Conservation (phyloP, 1,139 yeast genomes). For the Suhomyces bolitotheri region DNA sequence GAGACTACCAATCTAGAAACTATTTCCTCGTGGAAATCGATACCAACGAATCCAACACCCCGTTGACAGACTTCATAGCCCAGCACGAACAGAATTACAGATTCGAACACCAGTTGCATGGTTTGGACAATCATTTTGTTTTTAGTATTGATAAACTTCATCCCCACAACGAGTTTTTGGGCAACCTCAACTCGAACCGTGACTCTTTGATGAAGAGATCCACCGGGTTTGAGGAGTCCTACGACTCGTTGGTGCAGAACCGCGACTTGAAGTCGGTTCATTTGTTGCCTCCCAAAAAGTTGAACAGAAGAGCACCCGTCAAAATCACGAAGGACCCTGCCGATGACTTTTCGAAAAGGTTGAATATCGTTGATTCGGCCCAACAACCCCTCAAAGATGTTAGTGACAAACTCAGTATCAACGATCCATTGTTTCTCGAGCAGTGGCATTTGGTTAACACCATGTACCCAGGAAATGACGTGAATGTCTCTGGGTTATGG, state of each 20-base stretch:
- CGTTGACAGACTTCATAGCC: constrained; percentile 33
- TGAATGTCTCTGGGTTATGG: constrained; percentile 90
- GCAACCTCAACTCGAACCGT: constrained; percentile 37
- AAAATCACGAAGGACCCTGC: constrained; percentile 20
- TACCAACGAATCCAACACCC: constrained; percentile 28
- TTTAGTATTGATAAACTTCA: constrained; percentile 52
- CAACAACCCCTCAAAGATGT: constrained; percentile 44
- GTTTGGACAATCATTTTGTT: constrained; percentile 60
- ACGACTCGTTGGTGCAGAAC: constrained; percentile 31
- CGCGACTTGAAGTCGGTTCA: constrained; percentile 46
- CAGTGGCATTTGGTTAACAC: constrained; percentile 94
- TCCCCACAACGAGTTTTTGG: constrained; percentile 36
- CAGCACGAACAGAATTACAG: constrained; percentile 33
- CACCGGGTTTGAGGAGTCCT: constrained; percentile 25
- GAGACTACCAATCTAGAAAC: constrained; percentile 43
- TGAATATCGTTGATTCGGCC: constrained; percentile 46
- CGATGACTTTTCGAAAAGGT: constrained; percentile 2
- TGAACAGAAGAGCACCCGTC: constrained; percentile 50
- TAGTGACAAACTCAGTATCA: constrained; percentile 57
- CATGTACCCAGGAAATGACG: constrained; percentile 72
- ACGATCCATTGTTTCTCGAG: constrained; percentile 74
- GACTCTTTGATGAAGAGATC: constrained; percentile 30
- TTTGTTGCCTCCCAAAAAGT: constrained; percentile 47
- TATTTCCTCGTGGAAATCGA: constrained; percentile 63
- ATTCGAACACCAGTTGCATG: constrained; percentile 62